A percentile compares a stretch with the other conserved stretches of the same genome.
Conservation (phyloP, 2,329 filamentous ascomycete genomes). For the Aspergillus oerlinghausenensis region DNA sequence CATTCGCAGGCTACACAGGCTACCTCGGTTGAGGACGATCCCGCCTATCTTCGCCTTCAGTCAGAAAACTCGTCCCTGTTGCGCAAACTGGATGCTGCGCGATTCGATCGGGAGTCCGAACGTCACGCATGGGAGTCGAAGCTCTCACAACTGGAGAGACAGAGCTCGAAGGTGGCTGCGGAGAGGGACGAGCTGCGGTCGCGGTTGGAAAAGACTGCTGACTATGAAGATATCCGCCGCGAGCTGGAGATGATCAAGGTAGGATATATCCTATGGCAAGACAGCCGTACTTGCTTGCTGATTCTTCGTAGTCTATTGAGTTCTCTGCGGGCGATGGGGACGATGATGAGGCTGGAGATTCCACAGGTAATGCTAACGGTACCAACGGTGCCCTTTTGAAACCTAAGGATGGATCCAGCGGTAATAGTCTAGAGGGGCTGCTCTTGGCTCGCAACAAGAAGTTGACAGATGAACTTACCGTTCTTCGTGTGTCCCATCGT, state of each 20-base stretch:
- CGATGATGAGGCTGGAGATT: conserved; percentile 55
- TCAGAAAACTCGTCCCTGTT: conserved; percentile 92
- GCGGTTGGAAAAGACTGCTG: conserved; percentile 83
- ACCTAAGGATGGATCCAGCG: conserved; percentile 49
- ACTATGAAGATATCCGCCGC: conserved; percentile 94
- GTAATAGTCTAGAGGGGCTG: conserved; percentile 82
- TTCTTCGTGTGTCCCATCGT: conserved; percentile 88
- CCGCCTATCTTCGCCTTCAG: conserved; percentile 77
- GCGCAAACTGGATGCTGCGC: conserved; percentile 76
- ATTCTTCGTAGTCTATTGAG: conserved; percentile 67
- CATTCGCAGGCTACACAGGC: conserved; percentile 58
- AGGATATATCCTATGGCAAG: conserved; percentile 8
- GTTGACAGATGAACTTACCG: conserved; percentile 84
- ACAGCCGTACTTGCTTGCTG: conserved; percentile 3
- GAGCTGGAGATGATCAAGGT: conserved; percentile 90
- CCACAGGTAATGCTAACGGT: conserved; percentile 31
- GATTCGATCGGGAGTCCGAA: conserved; percentile 78
- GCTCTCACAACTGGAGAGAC: conserved; percentile 73
- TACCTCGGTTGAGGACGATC: conserved; percentile 76
- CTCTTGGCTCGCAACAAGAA: conserved; percentile 94
- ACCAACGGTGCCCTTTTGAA: conserved; percentile 50
- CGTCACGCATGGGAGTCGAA: conserved; percentile 72
- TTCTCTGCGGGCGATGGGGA: conserved; percentile 89
- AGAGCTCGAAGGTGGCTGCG: conserved; percentile 66
- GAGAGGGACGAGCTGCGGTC: conserved; percentile 75